Evolutionary conservation across 176 grass and related monocot species (phyloP), one percentile per base, ranked within the genome.

Genomic region (Puccinellia tenuiflora): DNA sequence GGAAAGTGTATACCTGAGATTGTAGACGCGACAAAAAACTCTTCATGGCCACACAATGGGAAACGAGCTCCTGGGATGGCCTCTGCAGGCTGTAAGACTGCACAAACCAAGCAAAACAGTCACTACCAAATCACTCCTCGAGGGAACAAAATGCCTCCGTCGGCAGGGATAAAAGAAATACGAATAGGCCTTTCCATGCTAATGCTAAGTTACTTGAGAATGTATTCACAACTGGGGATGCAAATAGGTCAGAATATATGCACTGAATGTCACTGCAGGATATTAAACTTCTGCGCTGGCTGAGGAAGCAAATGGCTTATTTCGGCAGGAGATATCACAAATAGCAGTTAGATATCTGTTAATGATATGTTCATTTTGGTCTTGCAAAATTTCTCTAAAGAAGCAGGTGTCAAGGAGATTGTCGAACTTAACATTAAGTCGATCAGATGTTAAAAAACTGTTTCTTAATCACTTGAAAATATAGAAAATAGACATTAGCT

Each of bases 41-140:
- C n/a, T n/a, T 9, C 18, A 66, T 34, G 3, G 33, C 33, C 2
- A 34, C 33, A 34, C 33, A 2, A 34, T 4, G 33, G 26, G 92
- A 92, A 73, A 95, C 30, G 66, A 98, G 92, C 82, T 95, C 92
- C 75, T 98, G 96, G 18, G 88, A 95, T 57, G 92, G 90, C 85
- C 96, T 86, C 81, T 95, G 90, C 82, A 88, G 73, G 72, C 77
- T 85, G 83, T 95, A 90, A 77, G 95, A 88, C 96, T 95, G 83
- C 17, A 81, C 47, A 45, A 90, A 48, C 76, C 43, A 74, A 80
- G 85, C 20, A 22, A 79, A 39, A 65, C 38, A 78, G 52, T 46
- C 6, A 79, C 75, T 53, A 21, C 42, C 38, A 54, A 1, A 17
- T 16, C 6, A 25, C 9, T 28, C n/a, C n/a, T 38, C 1, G 33